A percentile compares a stretch with the other conserved stretches of the same genome.
These are phyloP conservation scores for Penicillium desertorum DNA, from an alignment of 495 filamentous ascomycete species.

Conservation along the genomic window DNA sequence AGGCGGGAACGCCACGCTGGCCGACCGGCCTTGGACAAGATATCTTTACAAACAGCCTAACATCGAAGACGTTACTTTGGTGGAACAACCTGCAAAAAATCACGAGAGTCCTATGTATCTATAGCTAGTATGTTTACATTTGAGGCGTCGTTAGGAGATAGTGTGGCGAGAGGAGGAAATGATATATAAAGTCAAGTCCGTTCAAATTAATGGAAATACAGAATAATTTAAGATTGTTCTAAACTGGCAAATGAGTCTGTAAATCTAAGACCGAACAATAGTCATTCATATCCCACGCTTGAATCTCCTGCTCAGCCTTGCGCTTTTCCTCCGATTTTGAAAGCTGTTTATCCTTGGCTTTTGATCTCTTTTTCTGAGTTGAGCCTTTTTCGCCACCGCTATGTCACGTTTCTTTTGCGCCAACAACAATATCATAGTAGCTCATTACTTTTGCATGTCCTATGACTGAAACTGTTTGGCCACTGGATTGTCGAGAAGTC, in stretches of 20 bases:
- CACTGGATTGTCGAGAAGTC: conserved; percentile 29
- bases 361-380: neutral
- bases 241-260: conserved; percentile 6
- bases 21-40: no score
- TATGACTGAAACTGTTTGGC: conserved; percentile 17
- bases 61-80: no score
- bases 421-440: conserved; percentile 36
- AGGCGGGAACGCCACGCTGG: no score
- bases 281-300: conserved; percentile 18
- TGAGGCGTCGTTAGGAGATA: no score
- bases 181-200: no score
- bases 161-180: no score
- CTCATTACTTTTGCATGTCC: conserved; percentile 38
- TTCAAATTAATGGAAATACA: no score
- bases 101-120: no score
- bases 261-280: conserved; percentile 18
- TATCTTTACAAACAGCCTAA: no score
- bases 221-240: no score
- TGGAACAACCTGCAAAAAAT: no score
- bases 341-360: conserved; percentile 8
- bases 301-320: conserved; percentile 19
- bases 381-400: neutral
- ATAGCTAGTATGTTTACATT: no score
- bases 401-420: conserved; percentile 34
- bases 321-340: conserved; percentile 19